These are phyloP conservation scores for Sclerotinia trifoliorum DNA, from an alignment of 2,329 filamentous ascomycete species.

Conservation along the genomic window DNA sequence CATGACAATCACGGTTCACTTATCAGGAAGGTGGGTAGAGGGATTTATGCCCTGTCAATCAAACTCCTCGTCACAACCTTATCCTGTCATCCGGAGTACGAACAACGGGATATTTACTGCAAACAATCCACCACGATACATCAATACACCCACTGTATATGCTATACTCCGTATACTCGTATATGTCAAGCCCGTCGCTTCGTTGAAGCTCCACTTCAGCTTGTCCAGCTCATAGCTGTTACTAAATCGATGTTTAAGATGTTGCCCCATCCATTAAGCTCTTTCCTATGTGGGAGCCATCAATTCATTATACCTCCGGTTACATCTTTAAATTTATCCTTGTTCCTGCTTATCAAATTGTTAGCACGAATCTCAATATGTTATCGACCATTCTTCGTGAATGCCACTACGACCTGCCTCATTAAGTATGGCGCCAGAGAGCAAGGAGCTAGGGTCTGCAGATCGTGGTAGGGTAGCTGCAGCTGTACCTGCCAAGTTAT, in stretches of 20 bases:
- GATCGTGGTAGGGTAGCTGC: slow-evolving; percentile 10
- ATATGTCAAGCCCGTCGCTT: slow-evolving; percentile 10
- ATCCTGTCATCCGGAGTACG: neutral
- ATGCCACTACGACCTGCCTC: slow-evolving; percentile 10
- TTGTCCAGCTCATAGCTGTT: slow-evolving; percentile 12
- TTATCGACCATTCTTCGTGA: neutral
- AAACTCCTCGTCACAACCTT: slow-evolving; percentile 1
- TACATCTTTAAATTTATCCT: neutral
- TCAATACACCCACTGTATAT: too few species aligned
- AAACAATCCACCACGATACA: neutral
- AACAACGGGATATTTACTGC: neutral
- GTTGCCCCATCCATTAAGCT: neutral
- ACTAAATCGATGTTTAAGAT: neutral
- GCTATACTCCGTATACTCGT: too few species aligned
- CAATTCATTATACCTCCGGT: slow-evolving; percentile 16
- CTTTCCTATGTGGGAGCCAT: slow-evolving; percentile 16
- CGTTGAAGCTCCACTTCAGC: neutral
- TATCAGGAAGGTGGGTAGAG: neutral
- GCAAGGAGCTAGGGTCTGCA: slow-evolving; percentile 18
- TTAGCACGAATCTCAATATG: neutral
- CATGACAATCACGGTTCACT: neutral
- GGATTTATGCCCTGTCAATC: neutral
- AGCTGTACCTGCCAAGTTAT: slow-evolving; percentile 21
- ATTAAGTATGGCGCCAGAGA: slow-evolving; percentile 3
- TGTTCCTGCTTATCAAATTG: slow-evolving; percentile 9